Percentiles rank a stretch among this genome's conserved stretches.
phyloP scores from a whole-genome alignment of 139 green algal species.

The Picochlorum sp. region DNA sequence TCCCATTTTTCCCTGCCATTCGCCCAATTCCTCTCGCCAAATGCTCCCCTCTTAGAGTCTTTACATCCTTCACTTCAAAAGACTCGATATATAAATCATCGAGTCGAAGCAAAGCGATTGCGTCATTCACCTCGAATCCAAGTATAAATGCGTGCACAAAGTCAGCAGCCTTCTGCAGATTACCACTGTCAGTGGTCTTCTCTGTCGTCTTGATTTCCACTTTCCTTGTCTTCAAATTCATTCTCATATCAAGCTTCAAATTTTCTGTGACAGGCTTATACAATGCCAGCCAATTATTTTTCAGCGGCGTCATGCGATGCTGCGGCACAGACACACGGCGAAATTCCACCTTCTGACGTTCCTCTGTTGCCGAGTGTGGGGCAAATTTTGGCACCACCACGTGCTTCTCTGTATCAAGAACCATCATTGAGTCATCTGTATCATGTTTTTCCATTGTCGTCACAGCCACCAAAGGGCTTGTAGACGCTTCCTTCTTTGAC shows the following conservation, averaged over 20 bases:
- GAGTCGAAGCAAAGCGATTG: constrained; percentile 89
- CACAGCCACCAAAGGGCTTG: constrained; percentile 21
- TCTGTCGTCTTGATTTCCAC: constrained; percentile 92
- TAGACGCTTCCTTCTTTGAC: constrained; percentile 21
- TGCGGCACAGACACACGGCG: constrained; percentile 74
- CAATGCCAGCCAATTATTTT: constrained; percentile 89
- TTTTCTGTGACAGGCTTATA: constrained; percentile 95
- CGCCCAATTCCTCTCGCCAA: constrained; percentile 88
- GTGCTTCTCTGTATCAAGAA: not conserved
- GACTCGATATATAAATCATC: constrained; percentile 97
- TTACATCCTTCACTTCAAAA: constrained; percentile 98
- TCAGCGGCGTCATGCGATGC: constrained; percentile 92
- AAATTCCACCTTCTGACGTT: constrained; percentile 63
- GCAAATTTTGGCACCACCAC: constrained; percentile 53
- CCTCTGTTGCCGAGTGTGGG: constrained; percentile 44
- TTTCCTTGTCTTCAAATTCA: constrained; percentile 96
- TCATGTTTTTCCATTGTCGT: constrained; percentile 19
- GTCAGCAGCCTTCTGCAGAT: constrained; percentile 93
- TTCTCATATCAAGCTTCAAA: constrained; percentile 97
- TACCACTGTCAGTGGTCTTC: constrained; percentile 60
- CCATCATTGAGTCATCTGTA: not conserved
- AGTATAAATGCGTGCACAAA: constrained; percentile 96
- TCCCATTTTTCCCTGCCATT: constrained; percentile 89
- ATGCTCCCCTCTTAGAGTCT: constrained; percentile 95
- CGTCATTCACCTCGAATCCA: constrained; percentile 72